phyloP scores from a whole-genome alignment of 345 rosid species.

The Murraya paniculata region DNA sequence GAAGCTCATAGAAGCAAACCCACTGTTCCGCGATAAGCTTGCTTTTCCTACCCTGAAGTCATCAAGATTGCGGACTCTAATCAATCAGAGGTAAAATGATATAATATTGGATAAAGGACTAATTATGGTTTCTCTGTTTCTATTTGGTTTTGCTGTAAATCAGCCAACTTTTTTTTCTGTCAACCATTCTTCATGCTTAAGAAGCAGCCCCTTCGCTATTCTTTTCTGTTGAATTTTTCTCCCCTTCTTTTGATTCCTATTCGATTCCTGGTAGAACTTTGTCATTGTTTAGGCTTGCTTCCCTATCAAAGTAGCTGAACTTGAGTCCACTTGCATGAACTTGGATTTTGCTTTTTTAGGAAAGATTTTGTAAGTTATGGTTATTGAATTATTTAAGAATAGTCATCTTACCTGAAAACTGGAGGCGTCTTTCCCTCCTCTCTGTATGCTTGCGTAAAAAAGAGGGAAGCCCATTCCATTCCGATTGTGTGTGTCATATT shows the following conservation, averaged over 20 bases:
- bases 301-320: not conserved
- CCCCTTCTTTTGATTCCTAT: not conserved
- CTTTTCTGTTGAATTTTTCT: not conserved
- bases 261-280: not conserved
- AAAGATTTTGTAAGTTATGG: not conserved
- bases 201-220: not conserved
- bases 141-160: not conserved
- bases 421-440: not conserved
- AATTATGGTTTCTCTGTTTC: not conserved
- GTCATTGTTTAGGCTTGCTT: not conserved
- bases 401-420: not conserved
- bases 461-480: not conserved
- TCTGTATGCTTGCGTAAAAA: not conserved
- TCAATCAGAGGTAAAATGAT: conserved; percentile 62
- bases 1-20: conserved; percentile 75
- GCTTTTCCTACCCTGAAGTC: conserved; percentile 62
- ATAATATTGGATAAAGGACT: not conserved
- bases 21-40: conserved; percentile 71
- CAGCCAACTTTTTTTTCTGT: not conserved
- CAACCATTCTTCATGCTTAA: conserved; percentile 4
- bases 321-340: not conserved
- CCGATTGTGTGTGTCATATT: not conserved
- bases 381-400: not conserved
- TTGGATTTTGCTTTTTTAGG: not conserved
- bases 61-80: conserved; percentile 67